Conservation (phyloP, 164 flowering plant genomes). For the Umbellularia californica region DNA sequence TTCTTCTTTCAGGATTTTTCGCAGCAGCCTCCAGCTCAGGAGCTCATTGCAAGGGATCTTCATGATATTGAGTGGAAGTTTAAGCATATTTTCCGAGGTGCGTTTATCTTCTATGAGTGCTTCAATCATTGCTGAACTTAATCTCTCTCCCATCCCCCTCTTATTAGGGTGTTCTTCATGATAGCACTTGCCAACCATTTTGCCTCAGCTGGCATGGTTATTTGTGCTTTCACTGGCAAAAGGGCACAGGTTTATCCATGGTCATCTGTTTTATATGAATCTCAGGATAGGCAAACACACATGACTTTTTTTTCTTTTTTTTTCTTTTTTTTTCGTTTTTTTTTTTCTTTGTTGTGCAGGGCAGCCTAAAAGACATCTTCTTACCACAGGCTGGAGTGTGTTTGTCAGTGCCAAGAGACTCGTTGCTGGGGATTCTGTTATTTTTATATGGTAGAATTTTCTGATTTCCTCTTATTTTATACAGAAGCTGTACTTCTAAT, state of each 20-base stretch:
- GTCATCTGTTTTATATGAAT: too few relatives aligned
- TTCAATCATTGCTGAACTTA: too few relatives aligned
- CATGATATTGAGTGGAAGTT: slow-evolving; percentile 94
- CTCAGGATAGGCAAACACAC: too few relatives aligned
- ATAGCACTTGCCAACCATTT: not conserved
- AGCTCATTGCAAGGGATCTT: slow-evolving; percentile 86
- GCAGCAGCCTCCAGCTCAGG: slow-evolving; percentile 86
- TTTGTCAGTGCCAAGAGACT: slow-evolving; percentile 86
- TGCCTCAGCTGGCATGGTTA: not conserved
- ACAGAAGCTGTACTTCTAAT: not conserved
- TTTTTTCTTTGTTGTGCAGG: slow-evolving; percentile 38
- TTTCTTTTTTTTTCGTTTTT: too few relatives aligned
- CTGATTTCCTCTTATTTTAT: not conserved
- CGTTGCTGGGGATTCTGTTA: slow-evolving; percentile 81
- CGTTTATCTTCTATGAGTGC: too few relatives aligned
- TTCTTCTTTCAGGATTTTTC: slow-evolving; percentile 63
- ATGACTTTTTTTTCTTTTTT: too few relatives aligned
- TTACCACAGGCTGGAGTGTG: slow-evolving; percentile 93
- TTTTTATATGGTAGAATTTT: slow-evolving; percentile 63
- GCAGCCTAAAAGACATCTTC: slow-evolving; percentile 88
- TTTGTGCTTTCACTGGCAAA: too few relatives aligned
- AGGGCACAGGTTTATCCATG: too few relatives aligned
- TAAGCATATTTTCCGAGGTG: slow-evolving; percentile 84
- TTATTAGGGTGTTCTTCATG: not conserved
- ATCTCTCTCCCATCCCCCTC: too few relatives aligned